Evolutionary conservation across 805 yeast genomes (phyloP).

Genomic region (Saccharomycopsis javanensis): DNA sequence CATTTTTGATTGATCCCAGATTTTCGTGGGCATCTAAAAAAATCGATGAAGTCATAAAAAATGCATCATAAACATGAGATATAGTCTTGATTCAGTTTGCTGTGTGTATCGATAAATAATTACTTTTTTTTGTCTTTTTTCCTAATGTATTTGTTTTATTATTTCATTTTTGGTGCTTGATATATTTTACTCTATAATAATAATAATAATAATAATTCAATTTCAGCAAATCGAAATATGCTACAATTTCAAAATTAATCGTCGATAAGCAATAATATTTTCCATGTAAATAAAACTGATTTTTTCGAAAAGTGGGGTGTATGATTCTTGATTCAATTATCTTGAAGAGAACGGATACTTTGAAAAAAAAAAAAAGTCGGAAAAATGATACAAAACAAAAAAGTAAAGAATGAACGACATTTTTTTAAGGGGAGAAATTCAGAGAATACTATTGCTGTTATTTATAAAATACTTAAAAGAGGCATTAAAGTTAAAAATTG

Average conservation of each 20-base stretch:
- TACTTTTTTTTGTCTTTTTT: not conserved
- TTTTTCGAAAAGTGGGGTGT: no score
- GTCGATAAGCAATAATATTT: no score
- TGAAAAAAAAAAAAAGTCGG: not conserved
- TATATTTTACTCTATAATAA: no score
- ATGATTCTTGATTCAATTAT: no score
- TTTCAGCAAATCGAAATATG: no score
- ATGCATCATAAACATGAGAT: not conserved
- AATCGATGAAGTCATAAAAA: constrained; percentile 62
- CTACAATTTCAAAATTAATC: no score
- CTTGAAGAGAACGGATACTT: no score
- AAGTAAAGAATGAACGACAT: not conserved
- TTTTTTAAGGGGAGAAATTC: not conserved
- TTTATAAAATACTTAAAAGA: not conserved
- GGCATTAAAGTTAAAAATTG: not conserved
- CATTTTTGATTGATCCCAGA: constrained; percentile 85
- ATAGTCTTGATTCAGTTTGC: no score
- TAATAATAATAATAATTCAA: no score
- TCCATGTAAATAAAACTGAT: no score
- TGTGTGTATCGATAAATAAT: no score
- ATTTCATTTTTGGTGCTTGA: not conserved
- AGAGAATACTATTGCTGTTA: not conserved
- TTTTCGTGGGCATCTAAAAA: constrained; percentile 85
- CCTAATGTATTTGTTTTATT: not conserved
- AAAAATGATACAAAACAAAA: not conserved